Evolutionary conservation across 2,329 filamentous ascomycete genomes (phyloP), one percentile per base, ranked within the genome.

Genomic region (Paecilomyces formosus): DNA sequence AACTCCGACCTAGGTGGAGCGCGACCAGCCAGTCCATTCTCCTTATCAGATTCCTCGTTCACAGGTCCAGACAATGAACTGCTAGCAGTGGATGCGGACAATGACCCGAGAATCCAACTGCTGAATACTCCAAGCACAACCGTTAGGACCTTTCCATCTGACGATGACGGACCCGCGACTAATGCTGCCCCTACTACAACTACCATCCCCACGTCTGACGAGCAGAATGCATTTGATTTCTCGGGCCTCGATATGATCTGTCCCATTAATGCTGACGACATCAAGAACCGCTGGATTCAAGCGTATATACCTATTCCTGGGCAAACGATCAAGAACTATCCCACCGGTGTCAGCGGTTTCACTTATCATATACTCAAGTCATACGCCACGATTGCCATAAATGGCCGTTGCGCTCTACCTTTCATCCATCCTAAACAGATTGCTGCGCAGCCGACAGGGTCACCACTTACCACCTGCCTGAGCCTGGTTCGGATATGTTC

Each of bases 201-300:
- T 26, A 26, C 15, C 24, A 13, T 26, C 24, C 24, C 50, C 26
- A 52, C 50, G 5, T 26, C n/a, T 54, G 35, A 31, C 9, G 30
- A 39, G 60, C 11, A 26, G 39, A 45, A 8, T 61, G 61, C 11
- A 58, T 64, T 74, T 24, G 64, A 76, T 53, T 79, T 79, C 12
- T 57, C 57, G 22, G 35, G 28, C 5, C 59, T 68, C 6, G 69
- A 75, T 12, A 70, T 82, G 6, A 58, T 74, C 0, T 80, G 78
- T 58, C 76, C 77, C 1, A 79, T 82, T 61, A 73, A 80, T 53
- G 74, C 73, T 0, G 75, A 79, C 24, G 74, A 75, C 15, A 80
- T 82, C 54, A 73, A 71, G 12, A 80, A 78, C 49, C 78, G 79
- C 11, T 82, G 79, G 80, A 65, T 82, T 26, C 75, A 79, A 31